A percentile compares a stretch with the other conserved stretches of the same genome.
Conservation (phyloP, 257 asterid species). For the Nicotiana obtusifolia region DNA sequence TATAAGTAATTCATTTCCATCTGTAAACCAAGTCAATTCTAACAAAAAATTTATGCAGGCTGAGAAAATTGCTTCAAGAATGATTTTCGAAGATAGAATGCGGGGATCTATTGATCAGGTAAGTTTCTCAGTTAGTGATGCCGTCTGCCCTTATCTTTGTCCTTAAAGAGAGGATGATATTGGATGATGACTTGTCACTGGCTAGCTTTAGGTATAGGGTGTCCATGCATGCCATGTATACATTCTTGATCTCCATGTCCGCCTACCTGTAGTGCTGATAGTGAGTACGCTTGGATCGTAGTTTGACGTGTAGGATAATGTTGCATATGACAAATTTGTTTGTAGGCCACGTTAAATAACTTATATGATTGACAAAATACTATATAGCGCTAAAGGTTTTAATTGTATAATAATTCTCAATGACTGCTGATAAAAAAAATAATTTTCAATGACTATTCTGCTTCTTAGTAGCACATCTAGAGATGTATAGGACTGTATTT, state of each 20-base stretch:
- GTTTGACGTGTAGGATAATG: not conserved
- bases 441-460: not conserved
- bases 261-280: not conserved
- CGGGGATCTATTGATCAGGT: conserved; percentile 98
- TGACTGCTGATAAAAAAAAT: not conserved
- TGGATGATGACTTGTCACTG: not conserved
- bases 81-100: conserved; percentile 97
- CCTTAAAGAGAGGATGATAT: not conserved
- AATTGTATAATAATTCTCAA: not conserved
- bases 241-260: not conserved
- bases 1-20: not conserved
- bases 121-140: conserved; percentile 3
- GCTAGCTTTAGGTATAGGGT: not conserved
- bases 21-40: not conserved
- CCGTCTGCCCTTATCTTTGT: not conserved
- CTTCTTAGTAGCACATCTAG: not conserved
- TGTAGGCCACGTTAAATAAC: not conserved
- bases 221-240: not conserved
- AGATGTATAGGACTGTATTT: not conserved
- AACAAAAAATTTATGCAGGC: conserved; percentile 47
- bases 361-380: not conserved
- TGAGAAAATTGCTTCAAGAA: conserved; percentile 96
- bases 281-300: not conserved
- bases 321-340: not conserved
- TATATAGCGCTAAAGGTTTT: not conserved